Evolutionary conservation across 1,284 basidiomycete genomes (phyloP).

Genomic region (Ustilago loliicola): DNA sequence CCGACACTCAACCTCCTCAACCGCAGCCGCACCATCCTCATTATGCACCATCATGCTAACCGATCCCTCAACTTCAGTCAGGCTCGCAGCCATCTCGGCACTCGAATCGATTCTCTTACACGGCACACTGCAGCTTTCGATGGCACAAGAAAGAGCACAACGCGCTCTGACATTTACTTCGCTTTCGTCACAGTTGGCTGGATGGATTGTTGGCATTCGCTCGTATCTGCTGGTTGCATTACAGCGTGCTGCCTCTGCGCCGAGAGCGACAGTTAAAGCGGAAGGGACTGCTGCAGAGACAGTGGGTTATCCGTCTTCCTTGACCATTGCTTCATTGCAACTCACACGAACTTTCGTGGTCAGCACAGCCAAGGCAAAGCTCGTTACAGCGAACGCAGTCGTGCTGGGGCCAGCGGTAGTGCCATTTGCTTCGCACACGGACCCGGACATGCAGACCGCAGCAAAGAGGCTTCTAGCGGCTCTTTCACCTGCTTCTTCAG

Average conservation of each 20-base stretch:
- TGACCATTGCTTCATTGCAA: conserved; percentile 28
- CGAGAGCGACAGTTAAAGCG: conserved; percentile 12
- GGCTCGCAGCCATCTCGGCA: conserved; percentile 30
- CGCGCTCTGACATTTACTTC: conserved; percentile 43
- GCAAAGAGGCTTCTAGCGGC: conserved; percentile 12
- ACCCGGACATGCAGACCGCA: conserved; percentile 21
- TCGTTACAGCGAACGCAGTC: conserved; percentile 14
- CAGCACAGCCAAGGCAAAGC: conserved; percentile 27
- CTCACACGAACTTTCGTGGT: conserved; percentile 25
- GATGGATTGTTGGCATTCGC: conserved; percentile 41
- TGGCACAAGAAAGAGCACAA: conserved; percentile 40
- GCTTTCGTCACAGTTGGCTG: conserved; percentile 39
- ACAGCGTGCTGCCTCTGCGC: conserved; percentile 18
- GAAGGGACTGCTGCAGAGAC: too few relatives aligned
- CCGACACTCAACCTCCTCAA: background rate
- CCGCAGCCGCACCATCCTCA: conserved; percentile 3
- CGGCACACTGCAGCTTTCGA: conserved; percentile 31
- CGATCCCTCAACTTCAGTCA: conserved; percentile 30
- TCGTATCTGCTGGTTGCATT: conserved; percentile 29
- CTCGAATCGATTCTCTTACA: conserved; percentile 28
- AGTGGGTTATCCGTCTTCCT: conserved; percentile 10
- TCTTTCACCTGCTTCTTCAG: conserved; percentile 4
- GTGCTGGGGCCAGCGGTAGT: conserved; percentile 20
- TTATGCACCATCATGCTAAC: conserved; percentile 32
- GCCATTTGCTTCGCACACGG: conserved; percentile 23